A percentile compares a stretch with the other conserved stretches of the same genome.
Conservation (phyloP, 2,329 filamentous ascomycete genomes). For the Trichoderma sp. region DNA sequence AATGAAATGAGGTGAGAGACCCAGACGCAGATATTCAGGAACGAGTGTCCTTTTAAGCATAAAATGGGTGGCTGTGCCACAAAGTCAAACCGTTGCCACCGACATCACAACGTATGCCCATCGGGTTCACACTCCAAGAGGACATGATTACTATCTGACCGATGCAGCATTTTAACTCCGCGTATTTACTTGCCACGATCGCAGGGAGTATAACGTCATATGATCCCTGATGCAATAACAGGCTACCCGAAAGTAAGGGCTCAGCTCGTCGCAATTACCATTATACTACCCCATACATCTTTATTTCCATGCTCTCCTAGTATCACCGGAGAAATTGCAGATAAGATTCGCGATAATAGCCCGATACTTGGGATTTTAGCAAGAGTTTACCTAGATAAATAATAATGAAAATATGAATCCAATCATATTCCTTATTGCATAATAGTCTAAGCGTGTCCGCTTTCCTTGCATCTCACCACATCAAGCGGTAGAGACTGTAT, state of each 20-base stretch:
- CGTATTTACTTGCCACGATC: background rate
- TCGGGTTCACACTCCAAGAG: background rate
- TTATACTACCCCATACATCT: background rate
- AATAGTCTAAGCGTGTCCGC: background rate
- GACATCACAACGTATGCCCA: conserved; percentile 2
- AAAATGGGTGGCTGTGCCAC: background rate
- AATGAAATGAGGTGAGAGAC: background rate
- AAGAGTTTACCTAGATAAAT: background rate
- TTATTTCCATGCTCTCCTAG: background rate
- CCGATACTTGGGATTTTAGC: background rate
- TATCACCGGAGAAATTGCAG: background rate
- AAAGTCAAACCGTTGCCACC: conserved; percentile 12
- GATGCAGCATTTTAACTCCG: background rate
- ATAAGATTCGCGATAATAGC: background rate
- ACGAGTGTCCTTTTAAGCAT: conserved; percentile 11
- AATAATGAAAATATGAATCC: background rate
- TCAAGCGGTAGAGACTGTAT: background rate
- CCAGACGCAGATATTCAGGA: background rate
- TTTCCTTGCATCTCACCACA: background rate
- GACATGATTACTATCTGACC: background rate
- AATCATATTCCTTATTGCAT: background rate
- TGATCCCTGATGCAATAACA: background rate
- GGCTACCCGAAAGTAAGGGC: background rate
- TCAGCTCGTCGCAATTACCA: background rate
- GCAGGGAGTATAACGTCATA: background rate